Conservation (phyloP, 2,329 filamentous ascomycete species). For the Apiospora koreana region DNA sequence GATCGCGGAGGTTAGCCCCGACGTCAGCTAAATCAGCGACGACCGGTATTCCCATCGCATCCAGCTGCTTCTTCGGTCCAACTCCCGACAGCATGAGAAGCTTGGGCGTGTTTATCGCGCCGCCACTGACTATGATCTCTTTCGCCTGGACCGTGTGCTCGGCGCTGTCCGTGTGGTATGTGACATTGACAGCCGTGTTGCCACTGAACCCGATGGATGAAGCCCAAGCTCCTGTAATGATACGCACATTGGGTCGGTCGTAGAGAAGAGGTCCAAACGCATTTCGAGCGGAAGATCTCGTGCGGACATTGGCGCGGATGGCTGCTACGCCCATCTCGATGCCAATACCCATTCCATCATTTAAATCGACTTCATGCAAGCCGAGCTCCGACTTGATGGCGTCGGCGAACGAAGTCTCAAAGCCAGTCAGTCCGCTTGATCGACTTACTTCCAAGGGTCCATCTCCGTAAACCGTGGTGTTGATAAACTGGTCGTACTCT, state of each 20-base stretch:
- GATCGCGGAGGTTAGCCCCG: conserved; percentile 27
- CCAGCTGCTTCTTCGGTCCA: conserved; percentile 24
- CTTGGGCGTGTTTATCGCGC: conserved; percentile 29
- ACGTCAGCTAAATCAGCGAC: conserved; percentile 31
- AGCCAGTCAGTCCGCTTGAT: neutral
- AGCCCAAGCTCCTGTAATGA: conserved; percentile 29
- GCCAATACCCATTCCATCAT: conserved; percentile 21
- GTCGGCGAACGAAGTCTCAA: neutral
- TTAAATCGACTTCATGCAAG: conserved; percentile 16
- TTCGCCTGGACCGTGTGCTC: conserved; percentile 32
- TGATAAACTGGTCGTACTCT: neutral
- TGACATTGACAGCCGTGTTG: conserved; percentile 34
- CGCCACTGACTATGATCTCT: conserved; percentile 31
- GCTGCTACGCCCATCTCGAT: conserved; percentile 14
- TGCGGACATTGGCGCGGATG: conserved; percentile 18
- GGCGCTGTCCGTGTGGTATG: conserved; percentile 33
- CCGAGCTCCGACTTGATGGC: no score
- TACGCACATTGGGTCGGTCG: conserved; percentile 16
- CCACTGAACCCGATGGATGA: conserved; percentile 36
- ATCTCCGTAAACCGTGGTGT: neutral
- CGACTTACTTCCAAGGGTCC: neutral
- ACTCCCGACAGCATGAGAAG: conserved; percentile 34
- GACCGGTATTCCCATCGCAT: conserved; percentile 26
- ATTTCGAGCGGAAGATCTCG: conserved; percentile 21
- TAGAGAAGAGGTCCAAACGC: conserved; percentile 18